Evolutionary conservation across 2,329 filamentous ascomycete genomes (phyloP).

Genomic region (Aaosphaeria pasadenensis): DNA sequence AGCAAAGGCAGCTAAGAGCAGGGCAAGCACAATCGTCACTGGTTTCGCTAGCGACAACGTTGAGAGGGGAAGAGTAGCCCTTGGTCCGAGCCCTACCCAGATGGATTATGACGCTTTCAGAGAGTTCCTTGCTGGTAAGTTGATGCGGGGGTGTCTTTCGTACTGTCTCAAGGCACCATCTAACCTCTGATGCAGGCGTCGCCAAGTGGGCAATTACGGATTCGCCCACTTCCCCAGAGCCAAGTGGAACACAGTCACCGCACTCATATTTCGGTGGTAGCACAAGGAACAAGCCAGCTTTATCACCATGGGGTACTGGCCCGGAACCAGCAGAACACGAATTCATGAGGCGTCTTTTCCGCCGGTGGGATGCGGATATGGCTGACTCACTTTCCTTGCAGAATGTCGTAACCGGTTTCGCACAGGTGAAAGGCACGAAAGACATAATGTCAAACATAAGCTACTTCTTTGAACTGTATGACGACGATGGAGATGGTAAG

Average conservation of each 20-base stretch:
- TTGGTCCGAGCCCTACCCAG: slow-evolving; percentile 82
- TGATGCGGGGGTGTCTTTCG: neutral
- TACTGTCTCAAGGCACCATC: neutral
- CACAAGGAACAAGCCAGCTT: slow-evolving; percentile 38
- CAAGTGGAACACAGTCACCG: slow-evolving; percentile 49
- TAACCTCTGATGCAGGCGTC: slow-evolving; percentile 53
- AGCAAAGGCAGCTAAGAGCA: slow-evolving; percentile 60
- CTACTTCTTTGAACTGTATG: slow-evolving; percentile 97
- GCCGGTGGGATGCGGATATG: slow-evolving; percentile 79
- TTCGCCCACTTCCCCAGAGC: slow-evolving; percentile 62
- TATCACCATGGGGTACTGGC: slow-evolving; percentile 57
- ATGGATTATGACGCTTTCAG: slow-evolving; percentile 98
- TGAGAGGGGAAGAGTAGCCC: slow-evolving; percentile 81
- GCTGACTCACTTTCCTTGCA: slow-evolving; percentile 79
- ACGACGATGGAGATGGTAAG: slow-evolving; percentile 85
- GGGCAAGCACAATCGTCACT: slow-evolving; percentile 49
- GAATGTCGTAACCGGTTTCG: slow-evolving; percentile 87
- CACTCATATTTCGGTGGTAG: slow-evolving; percentile 56
- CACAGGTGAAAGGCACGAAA: slow-evolving; percentile 84
- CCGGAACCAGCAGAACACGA: slow-evolving; percentile 86
- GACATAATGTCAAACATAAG: slow-evolving; percentile 98
- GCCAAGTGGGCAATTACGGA: slow-evolving; percentile 93
- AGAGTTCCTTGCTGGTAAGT: slow-evolving; percentile 73
- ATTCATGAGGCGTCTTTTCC: slow-evolving; percentile 85
- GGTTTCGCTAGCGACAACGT: slow-evolving; percentile 52